Base-by-base conservation (phyloP, 208 protist species). In the Trypanosoma platydactyli region DNA sequence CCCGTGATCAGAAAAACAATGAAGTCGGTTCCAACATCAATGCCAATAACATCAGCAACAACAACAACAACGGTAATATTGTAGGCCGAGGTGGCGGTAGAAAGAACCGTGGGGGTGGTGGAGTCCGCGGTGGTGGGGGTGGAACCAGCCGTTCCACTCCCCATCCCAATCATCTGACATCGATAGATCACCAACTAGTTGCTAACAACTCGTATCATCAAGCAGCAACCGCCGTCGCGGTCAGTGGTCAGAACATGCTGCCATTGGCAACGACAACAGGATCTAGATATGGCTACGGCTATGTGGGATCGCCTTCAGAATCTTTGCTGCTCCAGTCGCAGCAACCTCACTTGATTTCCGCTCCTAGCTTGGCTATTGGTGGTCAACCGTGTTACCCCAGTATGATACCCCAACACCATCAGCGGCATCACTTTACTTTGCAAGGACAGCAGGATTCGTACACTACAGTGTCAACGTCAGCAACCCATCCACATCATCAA, bases 351-450 rank as follows among this genome's bases (percentile, higher is more conserved):
- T 41, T 38, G 25, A 62, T 61, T 0, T 27, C 25, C 55, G 44
- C 63, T 29, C 68, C 64, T 15, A 60, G 46, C 24, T 41, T 76
- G 54, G 59, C 64, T 27, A 49, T 70, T 55, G 64, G 64, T 13
- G 68, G 51, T 25, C 75, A 76, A 60, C 7, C 54, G 3, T 71
- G 68, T 59, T 75, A 73, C 42, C 56, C 68, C 3, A 52, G 54
- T 15, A 62, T 67, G 29, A 54, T 67, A 30, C 40, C 51, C 1
- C 40, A 20, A 15, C 55, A 48, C 35, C 68, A 27, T 15, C 67
- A 45, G 51, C 50, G 44, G 30, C 64, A 42, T 57, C 53, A 27
- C 20, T 59, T 48, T 54, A 38, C 52, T 18, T 58, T 56, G 45
- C 64, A 60, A 45, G 62, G 53, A 53, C 46, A 68, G 25, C 38